A percentile compares a stretch with the other conserved stretches of the same genome.
Conservation (phyloP, 768 basidiomycete species). For the Austroboletus festivus region DNA sequence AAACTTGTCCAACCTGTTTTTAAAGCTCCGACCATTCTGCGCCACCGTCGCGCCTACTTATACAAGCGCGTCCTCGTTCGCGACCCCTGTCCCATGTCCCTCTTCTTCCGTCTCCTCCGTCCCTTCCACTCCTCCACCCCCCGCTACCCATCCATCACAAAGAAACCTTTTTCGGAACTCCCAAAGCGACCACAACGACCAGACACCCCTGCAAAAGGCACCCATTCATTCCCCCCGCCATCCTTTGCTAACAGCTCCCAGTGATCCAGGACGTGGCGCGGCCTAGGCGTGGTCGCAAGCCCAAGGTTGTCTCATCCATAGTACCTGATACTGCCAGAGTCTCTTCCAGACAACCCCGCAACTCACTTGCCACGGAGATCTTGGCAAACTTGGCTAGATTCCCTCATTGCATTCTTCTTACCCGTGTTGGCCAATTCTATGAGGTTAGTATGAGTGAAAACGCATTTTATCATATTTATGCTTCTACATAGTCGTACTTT, state of each 20-base stretch:
- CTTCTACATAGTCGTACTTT: constrained; percentile 75
- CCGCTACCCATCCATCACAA: constrained; percentile 31
- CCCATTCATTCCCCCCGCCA: not conserved
- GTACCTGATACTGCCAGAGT: not conserved
- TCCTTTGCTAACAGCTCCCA: not conserved
- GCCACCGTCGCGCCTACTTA: constrained; percentile 36
- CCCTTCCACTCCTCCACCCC: constrained; percentile 5
- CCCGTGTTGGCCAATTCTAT: constrained; percentile 92
- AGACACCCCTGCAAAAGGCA: constrained; percentile 7
- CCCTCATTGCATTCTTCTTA: constrained; percentile 86
- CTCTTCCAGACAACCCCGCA: constrained; percentile 33
- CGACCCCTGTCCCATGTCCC: constrained; percentile 5
- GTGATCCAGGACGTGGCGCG: constrained; percentile 2
- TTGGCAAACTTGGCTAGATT: constrained; percentile 68
- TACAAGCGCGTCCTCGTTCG: constrained; percentile 12
- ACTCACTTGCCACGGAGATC: constrained; percentile 66
- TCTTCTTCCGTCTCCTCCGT: constrained; percentile 11
- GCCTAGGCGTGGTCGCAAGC: constrained; percentile 19
- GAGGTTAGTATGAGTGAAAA: constrained; percentile 53
- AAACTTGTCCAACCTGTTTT: constrained; percentile 32
- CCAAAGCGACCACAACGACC: constrained; percentile 38
- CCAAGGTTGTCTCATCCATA: not conserved
- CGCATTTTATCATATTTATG: constrained; percentile 6
- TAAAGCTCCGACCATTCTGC: constrained; percentile 33
- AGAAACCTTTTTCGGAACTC: constrained; percentile 57